Evolutionary conservation across 2,329 filamentous ascomycete genomes (phyloP).

Genomic region (Biscogniauxia marginata): DNA sequence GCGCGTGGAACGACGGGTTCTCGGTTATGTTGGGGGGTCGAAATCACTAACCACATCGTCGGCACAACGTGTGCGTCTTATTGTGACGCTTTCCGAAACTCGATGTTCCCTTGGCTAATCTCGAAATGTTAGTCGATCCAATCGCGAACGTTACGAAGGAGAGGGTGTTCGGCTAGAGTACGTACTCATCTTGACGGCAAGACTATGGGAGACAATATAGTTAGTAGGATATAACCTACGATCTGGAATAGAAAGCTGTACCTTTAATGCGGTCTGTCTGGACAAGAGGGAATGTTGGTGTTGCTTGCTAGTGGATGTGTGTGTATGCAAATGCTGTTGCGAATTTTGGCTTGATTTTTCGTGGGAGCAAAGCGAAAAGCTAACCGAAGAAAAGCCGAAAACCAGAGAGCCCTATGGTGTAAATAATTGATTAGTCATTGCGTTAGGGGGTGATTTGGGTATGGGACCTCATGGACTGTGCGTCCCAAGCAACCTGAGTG

Average conservation of each 20-base stretch:
- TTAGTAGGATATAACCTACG: constrained; percentile 11
- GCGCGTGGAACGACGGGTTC: not conserved
- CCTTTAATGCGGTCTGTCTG: constrained; percentile 25
- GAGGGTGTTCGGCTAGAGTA: constrained; percentile 16
- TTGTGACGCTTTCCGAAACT: constrained; percentile 68
- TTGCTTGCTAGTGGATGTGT: constrained; percentile 21
- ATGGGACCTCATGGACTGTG: not conserved
- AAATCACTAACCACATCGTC: constrained; percentile 84
- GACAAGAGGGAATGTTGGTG: constrained; percentile 21
- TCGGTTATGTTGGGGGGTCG: constrained; percentile 2
- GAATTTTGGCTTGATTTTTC: constrained; percentile 31
- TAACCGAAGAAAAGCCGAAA: constrained; percentile 30
- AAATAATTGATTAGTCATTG: not conserved
- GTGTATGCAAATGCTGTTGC: constrained; percentile 19
- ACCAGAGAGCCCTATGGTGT: constrained; percentile 11
- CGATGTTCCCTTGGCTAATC: constrained; percentile 37
- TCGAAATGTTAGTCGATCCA: constrained; percentile 26
- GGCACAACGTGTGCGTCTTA: constrained; percentile 98
- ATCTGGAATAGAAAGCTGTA: constrained; percentile 11
- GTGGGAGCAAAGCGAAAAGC: constrained; percentile 21
- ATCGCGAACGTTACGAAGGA: constrained; percentile 7
- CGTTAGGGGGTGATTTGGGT: not conserved
- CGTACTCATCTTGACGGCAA: constrained; percentile 36
- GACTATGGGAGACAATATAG: constrained; percentile 19
- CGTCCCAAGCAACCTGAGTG: not conserved